Base-by-base conservation (phyloP, 306 rosid species). In the Quercus robur region DNA sequence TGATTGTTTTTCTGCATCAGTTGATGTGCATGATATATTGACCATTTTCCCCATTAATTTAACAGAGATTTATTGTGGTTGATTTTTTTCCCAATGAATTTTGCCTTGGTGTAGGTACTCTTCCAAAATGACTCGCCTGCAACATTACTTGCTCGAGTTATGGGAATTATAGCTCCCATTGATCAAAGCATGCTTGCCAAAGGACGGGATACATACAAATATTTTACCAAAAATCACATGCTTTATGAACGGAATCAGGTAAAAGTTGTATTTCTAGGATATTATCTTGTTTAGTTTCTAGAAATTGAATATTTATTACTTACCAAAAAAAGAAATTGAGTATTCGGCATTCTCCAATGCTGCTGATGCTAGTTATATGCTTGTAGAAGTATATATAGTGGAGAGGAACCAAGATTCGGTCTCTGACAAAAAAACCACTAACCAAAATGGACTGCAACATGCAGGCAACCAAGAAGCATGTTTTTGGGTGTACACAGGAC, bases 181-280 rank as follows among this genome's bases (percentile, higher is more conserved):
- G 94, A 89, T 83, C 99, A 93, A 87, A 86, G 82, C 80, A 85
- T 96, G 91, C 97, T 96, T 72, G 96, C 97, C 46, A 96, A 91
- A 89, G 99, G 98, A 76, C 91, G 93, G 10, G 99, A 96, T 87
- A 89, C 99, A 0, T 91, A 88, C 57, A 96, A 96, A 82, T 89
- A 90, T 85, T 93, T 96, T 86, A 82, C 99, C 51, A 96, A 96
- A 87, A 96, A 96, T 82, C 98, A 96, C 71, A 93, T 96, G 99
- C 99, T 96, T 56, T 96, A 96, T 68, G 99, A 96, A 82, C 91
- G 99, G 54, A 93, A 96, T 90, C 99, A 93, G 94, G 99, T 90
- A 66, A 83, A 63, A 71, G 59, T 70, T 86, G 55, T 28, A 28
- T 78, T 77, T 78, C 28, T 58, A 67, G 35, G 78, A 70, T 77